A percentile compares a stretch with the other conserved stretches of the same genome.
Conservation (phyloP, 192 early-diverging fungal genomes). For the Podila horticola region DNA sequence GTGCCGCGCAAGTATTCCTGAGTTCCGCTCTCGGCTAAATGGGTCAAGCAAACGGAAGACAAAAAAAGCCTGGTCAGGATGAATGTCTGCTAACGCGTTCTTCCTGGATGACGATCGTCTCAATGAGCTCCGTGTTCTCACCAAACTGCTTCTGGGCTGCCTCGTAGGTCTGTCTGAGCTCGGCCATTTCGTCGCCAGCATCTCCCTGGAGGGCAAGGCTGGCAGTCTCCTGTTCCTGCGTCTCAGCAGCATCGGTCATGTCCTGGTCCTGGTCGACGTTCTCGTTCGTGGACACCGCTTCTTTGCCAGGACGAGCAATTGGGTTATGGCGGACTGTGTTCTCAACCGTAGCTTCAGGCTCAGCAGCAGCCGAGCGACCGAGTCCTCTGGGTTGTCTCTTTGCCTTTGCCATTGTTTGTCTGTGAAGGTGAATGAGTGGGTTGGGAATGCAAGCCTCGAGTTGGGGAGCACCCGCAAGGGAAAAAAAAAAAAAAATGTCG, state of each 20-base stretch:
- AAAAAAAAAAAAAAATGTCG: background rate
- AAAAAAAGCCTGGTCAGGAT: background rate
- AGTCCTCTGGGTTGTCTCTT: conserved; percentile 60
- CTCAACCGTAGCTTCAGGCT: conserved; percentile 14
- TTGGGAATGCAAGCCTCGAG: background rate
- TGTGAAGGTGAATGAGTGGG: background rate
- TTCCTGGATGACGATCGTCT: background rate
- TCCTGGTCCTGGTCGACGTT: conserved; percentile 10
- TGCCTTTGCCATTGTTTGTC: conserved; percentile 47
- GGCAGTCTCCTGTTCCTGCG: conserved; percentile 34
- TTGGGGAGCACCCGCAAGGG: too few relatives aligned
- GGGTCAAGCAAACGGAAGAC: background rate
- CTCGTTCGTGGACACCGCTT: conserved; percentile 1
- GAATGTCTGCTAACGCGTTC: background rate
- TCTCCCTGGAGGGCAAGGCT: conserved; percentile 55
- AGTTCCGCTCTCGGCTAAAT: conserved; percentile 33
- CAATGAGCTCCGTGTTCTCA: conserved; percentile 2
- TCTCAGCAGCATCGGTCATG: conserved; percentile 4
- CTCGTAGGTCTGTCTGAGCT: conserved; percentile 59
- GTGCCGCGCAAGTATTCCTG: conserved; percentile 59
- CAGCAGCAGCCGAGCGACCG: conserved; percentile 42
- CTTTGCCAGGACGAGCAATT: conserved; percentile 1
- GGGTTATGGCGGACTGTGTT: conserved; percentile 30
- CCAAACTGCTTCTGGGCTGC: conserved; percentile 58
- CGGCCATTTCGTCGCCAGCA: conserved; percentile 61